Evolutionary conservation across 2,329 filamentous ascomycete species (phyloP).

Genomic region (Fusarium stilboides): DNA sequence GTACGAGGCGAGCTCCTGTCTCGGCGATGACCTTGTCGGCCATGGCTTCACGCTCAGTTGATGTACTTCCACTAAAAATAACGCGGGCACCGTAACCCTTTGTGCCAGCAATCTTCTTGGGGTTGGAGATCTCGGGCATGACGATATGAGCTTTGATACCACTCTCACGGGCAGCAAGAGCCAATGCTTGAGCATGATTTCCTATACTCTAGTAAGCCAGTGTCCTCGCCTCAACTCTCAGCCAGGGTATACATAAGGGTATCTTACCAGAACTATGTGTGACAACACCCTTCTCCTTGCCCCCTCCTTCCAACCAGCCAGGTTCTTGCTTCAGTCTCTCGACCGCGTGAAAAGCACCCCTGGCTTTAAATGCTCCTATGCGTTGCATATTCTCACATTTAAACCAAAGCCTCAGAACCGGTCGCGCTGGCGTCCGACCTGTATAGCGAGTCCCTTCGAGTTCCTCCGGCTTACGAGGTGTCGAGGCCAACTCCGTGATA

Average conservation of each 20-base stretch:
- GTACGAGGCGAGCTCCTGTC: constrained; percentile 85
- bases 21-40: constrained; percentile 76
- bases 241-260: background rate
- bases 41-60: constrained; percentile 83
- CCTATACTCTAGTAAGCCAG: constrained; percentile 64
- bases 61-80: constrained; percentile 86
- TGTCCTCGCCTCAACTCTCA: background rate
- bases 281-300: constrained; percentile 79
- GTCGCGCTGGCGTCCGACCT: constrained; percentile 70
- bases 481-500: constrained; percentile 81
- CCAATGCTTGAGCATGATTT: constrained; percentile 94
- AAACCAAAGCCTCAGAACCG: constrained; percentile 84
- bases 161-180: constrained; percentile 83
- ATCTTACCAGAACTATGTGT: constrained; percentile 89
- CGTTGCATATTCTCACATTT: constrained; percentile 96
- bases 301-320: constrained; percentile 72
- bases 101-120: constrained; percentile 90
- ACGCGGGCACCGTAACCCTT: constrained; percentile 82
- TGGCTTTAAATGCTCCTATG: constrained; percentile 92
- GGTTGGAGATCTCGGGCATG: constrained; percentile 88
- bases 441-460: constrained; percentile 71
- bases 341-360: constrained; percentile 91
- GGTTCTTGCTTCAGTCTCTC: constrained; percentile 75
- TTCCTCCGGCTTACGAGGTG: constrained; percentile 70
- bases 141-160: constrained; percentile 87